phyloP scores from a whole-genome alignment of 2,329 filamentous ascomycete species.

The Knufia petricola region DNA sequence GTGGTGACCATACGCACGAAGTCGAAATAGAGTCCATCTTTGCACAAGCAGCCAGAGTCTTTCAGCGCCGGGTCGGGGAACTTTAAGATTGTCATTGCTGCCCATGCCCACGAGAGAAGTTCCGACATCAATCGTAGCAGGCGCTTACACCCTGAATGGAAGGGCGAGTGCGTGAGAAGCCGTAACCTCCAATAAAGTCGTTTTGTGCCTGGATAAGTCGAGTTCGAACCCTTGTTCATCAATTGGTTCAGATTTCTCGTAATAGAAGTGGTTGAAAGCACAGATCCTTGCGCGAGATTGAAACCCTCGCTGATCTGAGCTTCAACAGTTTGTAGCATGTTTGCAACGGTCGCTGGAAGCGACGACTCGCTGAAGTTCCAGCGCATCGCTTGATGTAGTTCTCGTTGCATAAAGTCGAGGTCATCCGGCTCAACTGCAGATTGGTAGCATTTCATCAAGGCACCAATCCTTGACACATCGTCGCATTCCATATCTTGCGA shows the following conservation, averaged over 20 bases:
- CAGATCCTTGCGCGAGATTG: slow-evolving; percentile 6
- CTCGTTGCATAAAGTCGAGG: slow-evolving; percentile 9
- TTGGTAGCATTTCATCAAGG: slow-evolving; percentile 7
- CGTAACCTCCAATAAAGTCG: slow-evolving; percentile 7
- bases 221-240: slow-evolving; percentile 4
- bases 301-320: slow-evolving; percentile 8
- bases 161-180: slow-evolving; percentile 5
- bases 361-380: slow-evolving; percentile 6
- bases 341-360: neutral
- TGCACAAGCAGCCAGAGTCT: slow-evolving; percentile 3
- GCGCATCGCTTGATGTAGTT: slow-evolving; percentile 3
- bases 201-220: slow-evolving; percentile 1
- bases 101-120: slow-evolving; percentile 10
- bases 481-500: slow-evolving; percentile 7
- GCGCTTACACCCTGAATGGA: slow-evolving; percentile 7
- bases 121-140: slow-evolving; percentile 7
- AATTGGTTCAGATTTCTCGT: slow-evolving; percentile 3
- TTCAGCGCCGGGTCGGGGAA: slow-evolving; percentile 4
- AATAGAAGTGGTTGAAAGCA: slow-evolving; percentile 1
- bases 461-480: slow-evolving; percentile 5
- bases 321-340: slow-evolving; percentile 5
- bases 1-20: slow-evolving; percentile 9
- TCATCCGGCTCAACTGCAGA: slow-evolving; percentile 4
- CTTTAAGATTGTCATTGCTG: slow-evolving; percentile 6
- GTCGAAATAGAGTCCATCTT: slow-evolving; percentile 8